A percentile compares a stretch with the other conserved stretches of the same genome.
Evolutionary conservation across 805 yeast genomes (phyloP).

Genomic region (Myxozyma neglecta): DNA sequence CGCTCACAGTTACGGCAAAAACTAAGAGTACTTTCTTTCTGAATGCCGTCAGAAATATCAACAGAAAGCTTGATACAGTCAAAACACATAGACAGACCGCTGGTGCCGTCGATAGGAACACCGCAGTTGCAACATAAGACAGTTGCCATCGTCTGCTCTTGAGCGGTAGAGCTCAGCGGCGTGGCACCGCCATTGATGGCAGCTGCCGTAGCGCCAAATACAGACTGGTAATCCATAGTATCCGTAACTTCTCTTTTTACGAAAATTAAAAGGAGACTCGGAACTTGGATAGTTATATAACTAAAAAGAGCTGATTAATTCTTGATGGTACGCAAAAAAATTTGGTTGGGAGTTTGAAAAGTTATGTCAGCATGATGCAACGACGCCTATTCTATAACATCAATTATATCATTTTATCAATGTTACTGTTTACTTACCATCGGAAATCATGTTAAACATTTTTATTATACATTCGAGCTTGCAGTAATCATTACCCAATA

Average conservation of each 20-base stretch:
- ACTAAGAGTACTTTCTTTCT: slow-evolving; percentile 80
- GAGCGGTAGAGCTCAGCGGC: slow-evolving; percentile 13
- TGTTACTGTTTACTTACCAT: too few relatives aligned
- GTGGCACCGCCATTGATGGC: slow-evolving; percentile 29
- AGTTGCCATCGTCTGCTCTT: slow-evolving; percentile 54
- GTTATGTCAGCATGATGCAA: not conserved
- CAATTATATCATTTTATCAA: not conserved
- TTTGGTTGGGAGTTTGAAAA: slow-evolving; percentile 9
- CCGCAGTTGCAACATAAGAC: slow-evolving; percentile 98
- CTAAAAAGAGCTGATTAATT: not conserved
- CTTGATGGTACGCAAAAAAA: slow-evolving; percentile 2
- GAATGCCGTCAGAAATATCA: slow-evolving; percentile 91
- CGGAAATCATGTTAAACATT: too few relatives aligned
- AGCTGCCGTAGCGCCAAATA: slow-evolving; percentile 22
- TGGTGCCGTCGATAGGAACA: slow-evolving; percentile 93
- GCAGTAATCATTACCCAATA: too few relatives aligned
- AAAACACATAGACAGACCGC: slow-evolving; percentile 80
- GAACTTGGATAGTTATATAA: not conserved
- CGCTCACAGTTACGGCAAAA: slow-evolving; percentile 98
- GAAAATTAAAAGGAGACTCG: not conserved
- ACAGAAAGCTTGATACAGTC: slow-evolving; percentile 94
- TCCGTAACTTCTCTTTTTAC: not conserved
- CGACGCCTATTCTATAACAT: not conserved
- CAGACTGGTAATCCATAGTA: slow-evolving; percentile 24
- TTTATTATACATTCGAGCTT: too few relatives aligned